Conservation (phyloP, 345 rosid species). For the Eutrema yunnanense region DNA sequence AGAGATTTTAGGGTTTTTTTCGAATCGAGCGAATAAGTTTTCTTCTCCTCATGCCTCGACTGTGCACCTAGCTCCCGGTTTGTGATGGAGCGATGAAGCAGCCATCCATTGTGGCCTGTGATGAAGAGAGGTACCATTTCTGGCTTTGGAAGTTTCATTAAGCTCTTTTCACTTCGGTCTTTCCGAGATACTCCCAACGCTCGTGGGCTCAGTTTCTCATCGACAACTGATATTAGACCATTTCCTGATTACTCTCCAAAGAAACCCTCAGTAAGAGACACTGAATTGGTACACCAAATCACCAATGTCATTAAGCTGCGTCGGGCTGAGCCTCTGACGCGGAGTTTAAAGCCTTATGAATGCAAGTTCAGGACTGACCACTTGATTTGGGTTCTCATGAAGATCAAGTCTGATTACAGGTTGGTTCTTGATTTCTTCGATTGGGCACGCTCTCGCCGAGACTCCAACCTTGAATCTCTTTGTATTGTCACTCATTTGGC, state of each 20-base stretch:
- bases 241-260: conserved; percentile 87
- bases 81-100: conserved; percentile 14
- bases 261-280: conserved; percentile 62
- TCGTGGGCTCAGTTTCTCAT: conserved; percentile 29
- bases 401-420: conserved; percentile 60
- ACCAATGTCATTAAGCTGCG: conserved; percentile 62
- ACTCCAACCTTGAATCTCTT: conserved; percentile 64
- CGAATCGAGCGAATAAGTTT: neutral
- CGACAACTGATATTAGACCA: conserved; percentile 47
- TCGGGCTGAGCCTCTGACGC: conserved; percentile 51
- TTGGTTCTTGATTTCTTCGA: conserved; percentile 76
- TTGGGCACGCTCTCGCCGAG: conserved; percentile 67
- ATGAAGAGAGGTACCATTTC: conserved; percentile 50
- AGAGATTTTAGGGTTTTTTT: conserved; percentile 15
- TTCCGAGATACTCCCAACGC: conserved; percentile 10
- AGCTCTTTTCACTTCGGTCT: conserved; percentile 22
- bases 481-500: conserved; percentile 79
- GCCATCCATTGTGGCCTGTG: neutral
- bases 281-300: conserved; percentile 70
- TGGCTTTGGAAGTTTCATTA: conserved; percentile 29
- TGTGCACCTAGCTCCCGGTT: neutral
- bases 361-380: conserved; percentile 70
- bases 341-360: conserved; percentile 63
- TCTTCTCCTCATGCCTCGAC: neutral
- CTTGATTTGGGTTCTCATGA: conserved; percentile 86